Evolutionary conservation across 306 rosid species (phyloP), one percentile per base, ranked within the genome.

Genomic region (Rosa persica): DNA sequence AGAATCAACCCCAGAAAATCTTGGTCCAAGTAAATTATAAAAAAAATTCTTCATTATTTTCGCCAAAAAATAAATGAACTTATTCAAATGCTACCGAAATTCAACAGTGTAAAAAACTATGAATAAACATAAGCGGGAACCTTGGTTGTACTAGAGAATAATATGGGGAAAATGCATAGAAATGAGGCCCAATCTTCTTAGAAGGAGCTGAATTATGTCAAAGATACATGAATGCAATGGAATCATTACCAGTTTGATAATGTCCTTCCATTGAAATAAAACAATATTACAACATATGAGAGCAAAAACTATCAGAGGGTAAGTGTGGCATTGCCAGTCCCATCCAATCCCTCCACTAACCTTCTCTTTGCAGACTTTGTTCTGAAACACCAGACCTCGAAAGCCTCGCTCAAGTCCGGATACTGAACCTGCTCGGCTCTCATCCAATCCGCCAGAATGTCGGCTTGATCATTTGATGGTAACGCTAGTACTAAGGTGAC

Each of bases 391-490:
- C 98, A 94, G 38, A 94, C 87, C 88, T 94, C 98, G 15, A 94
- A 90, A 60, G 96, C 98, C 85, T 94, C 98, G 0, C 88, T 92
- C 89, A 92, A 79, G 76, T 94, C 96, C 0, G 97, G 98, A 85
- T 87, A 92, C 75, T 73, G 90, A 60, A 88, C 83, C 81, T 91
- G 89, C 79, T 87, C 79, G 0, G 82, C 78, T 76, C 64, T 86
- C 76, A 93, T 89, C 99, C 99, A 95, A 17, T 93, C 97, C 30
- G 90, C 93, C 42, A 95, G 82, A 85, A 93, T 95, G 46, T 90
- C 97, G 2, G 99, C 98, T 85, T 95, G 99, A 83, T 95, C 96
- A 73, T 85, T 93, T 7, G 98, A 91, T 7, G 99, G 99, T 86
- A 95, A 85, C 5, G 96, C 85, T 78, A 91, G 82, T n/a, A 95